Evolutionary conservation across 192 early-diverging fungal genomes (phyloP).

Genomic region (Rhizophagus clarus): DNA sequence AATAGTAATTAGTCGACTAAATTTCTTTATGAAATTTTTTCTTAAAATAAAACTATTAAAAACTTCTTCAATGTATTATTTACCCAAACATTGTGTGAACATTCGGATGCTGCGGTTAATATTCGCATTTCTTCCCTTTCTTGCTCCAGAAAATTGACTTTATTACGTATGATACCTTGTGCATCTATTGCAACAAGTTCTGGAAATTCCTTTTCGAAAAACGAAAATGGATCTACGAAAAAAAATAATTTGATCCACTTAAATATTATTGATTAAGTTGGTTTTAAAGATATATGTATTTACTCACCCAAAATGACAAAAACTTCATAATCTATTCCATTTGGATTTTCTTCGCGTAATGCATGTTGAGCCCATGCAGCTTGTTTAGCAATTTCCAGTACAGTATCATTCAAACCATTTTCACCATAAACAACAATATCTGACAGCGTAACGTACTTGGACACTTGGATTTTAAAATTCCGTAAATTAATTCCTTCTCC

Average conservation of each 20-base stretch:
- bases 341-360: slow-evolving; percentile 33
- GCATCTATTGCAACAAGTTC: slow-evolving; percentile 42
- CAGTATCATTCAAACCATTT: slow-evolving; percentile 35
- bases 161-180: slow-evolving; percentile 41
- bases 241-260: neutral
- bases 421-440: slow-evolving; percentile 53
- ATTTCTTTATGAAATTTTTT: too few species aligned
- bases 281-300: neutral
- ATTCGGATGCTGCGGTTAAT: slow-evolving; percentile 48
- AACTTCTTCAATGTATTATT: slow-evolving; percentile 24
- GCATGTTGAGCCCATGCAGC: slow-evolving; percentile 46
- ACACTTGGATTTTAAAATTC: slow-evolving; percentile 57
- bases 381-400: slow-evolving; percentile 44
- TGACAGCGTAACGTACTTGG: slow-evolving; percentile 50
- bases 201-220: slow-evolving; percentile 45
- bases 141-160: slow-evolving; percentile 51
- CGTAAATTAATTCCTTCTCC: slow-evolving; percentile 55
- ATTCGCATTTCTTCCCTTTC: slow-evolving; percentile 55
- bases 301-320: slow-evolving; percentile 51
- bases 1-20: too few species aligned
- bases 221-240: slow-evolving; percentile 43
- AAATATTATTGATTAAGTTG: neutral
- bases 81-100: slow-evolving; percentile 54
- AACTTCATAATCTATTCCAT: slow-evolving; percentile 42
- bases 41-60: neutral